Percentiles rank a stretch among this genome's conserved stretches.
Evolutionary conservation across 2,329 filamentous ascomycete genomes (phyloP).

Genomic region (Neopestalotiopsis clavispora): DNA sequence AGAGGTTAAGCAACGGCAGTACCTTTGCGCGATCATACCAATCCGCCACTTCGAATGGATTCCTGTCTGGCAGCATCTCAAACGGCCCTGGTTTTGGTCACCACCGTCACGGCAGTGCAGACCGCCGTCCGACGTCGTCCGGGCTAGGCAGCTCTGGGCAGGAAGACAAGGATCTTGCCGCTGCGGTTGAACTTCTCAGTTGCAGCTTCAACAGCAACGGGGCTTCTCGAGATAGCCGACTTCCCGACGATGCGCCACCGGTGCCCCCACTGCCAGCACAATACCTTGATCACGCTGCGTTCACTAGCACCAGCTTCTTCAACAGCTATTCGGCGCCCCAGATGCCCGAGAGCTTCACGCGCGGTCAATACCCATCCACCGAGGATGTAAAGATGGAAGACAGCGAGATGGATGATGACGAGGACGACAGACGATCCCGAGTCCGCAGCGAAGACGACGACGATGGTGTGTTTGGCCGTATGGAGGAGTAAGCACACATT

Average conservation of each 20-base stretch:
- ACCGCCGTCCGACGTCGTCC: slow-evolving; percentile 78
- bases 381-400: slow-evolving; percentile 73
- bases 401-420: slow-evolving; percentile 68
- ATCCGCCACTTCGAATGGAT: slow-evolving; percentile 64
- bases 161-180: slow-evolving; percentile 86
- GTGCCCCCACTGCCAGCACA: slow-evolving; percentile 86
- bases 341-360: slow-evolving; percentile 68
- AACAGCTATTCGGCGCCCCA: slow-evolving; percentile 65
- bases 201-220: slow-evolving; percentile 85
- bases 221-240: slow-evolving; percentile 66
- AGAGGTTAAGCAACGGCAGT: slow-evolving; percentile 63
- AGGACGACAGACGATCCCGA: slow-evolving; percentile 62
- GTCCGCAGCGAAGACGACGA: slow-evolving; percentile 86
- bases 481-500: slow-evolving; percentile 75
- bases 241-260: slow-evolving; percentile 78
- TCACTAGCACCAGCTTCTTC: slow-evolving; percentile 67
- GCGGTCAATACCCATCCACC: slow-evolving; percentile 56
- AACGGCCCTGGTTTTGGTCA: slow-evolving; percentile 56
- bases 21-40: slow-evolving; percentile 81
- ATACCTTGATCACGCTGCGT: slow-evolving; percentile 68
- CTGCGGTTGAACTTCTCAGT: slow-evolving; percentile 86
- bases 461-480: slow-evolving; percentile 92
- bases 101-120: slow-evolving; percentile 76
- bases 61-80: slow-evolving; percentile 57
- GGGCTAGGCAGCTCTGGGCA: slow-evolving; percentile 76